phyloP scores from a whole-genome alignment of 1,284 basidiomycete species.

The Ganoderma sp. region DNA sequence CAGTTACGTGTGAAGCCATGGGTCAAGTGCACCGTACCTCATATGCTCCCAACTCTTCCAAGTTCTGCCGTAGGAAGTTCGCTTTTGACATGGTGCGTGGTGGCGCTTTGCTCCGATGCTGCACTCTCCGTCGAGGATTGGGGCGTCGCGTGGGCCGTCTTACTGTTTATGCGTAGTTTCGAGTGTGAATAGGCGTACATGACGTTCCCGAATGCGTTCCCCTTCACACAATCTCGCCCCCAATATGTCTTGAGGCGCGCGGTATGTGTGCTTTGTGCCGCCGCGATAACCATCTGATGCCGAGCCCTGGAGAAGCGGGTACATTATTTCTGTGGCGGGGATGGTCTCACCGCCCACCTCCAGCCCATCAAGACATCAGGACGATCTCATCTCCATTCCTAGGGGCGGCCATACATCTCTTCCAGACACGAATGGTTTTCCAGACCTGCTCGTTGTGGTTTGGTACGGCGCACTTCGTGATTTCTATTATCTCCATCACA shows the following conservation, averaged over 20 bases:
- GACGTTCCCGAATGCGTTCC: background rate
- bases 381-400: constrained; percentile 2
- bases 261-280: constrained; percentile 4
- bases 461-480: background rate
- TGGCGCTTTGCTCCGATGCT: background rate
- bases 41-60: background rate
- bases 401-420: background rate
- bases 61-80: background rate
- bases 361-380: too few species aligned
- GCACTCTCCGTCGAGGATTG: background rate
- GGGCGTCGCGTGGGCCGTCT: background rate
- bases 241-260: background rate
- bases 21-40: background rate
- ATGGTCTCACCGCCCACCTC: background rate
- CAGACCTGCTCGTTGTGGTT: constrained; percentile 1
- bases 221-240: background rate
- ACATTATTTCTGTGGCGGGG: background rate
- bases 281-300: background rate
- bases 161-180: background rate
- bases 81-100: background rate
- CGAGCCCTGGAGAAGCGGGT: background rate
- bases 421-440: background rate
- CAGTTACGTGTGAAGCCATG: background rate
- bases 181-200: background rate
- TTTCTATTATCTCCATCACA: constrained; percentile 6